A percentile compares a stretch with the other conserved stretches of the same genome.
These are phyloP conservation scores for Ophiocordyceps robertsii DNA, from an alignment of 2,329 filamentous ascomycete species.

Conservation along the genomic window DNA sequence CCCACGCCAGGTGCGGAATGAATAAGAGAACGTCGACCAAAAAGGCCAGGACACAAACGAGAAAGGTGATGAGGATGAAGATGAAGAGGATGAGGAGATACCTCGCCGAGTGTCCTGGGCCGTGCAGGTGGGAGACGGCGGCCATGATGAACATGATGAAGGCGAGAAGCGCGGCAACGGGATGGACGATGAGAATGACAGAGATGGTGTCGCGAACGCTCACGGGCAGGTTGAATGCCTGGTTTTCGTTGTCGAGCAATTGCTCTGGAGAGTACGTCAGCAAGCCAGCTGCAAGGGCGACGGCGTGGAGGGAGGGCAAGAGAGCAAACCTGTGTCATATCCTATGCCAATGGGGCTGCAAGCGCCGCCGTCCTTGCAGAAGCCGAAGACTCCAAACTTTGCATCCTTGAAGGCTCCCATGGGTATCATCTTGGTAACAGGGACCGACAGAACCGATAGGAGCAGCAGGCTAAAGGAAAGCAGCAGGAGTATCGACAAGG, in stretches of 20 bases:
- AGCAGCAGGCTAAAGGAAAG: slow-evolving; percentile 75
- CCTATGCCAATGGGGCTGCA: slow-evolving; percentile 71
- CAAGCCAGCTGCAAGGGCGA: not conserved
- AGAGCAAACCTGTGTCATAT: slow-evolving; percentile 64
- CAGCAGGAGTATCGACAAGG: slow-evolving; percentile 73
- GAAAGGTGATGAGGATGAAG: slow-evolving; percentile 69
- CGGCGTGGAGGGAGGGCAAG: not conserved
- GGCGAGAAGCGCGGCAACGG: slow-evolving; percentile 74
- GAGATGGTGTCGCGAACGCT: slow-evolving; percentile 54
- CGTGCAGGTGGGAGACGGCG: slow-evolving; percentile 70
- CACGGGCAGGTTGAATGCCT: slow-evolving; percentile 42
- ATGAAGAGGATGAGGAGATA: slow-evolving; percentile 80
- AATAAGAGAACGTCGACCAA: slow-evolving; percentile 90
- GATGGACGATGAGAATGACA: slow-evolving; percentile 81
- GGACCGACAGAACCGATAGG: slow-evolving; percentile 80
- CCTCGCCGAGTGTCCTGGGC: slow-evolving; percentile 75
- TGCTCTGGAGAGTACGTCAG: slow-evolving; percentile 6
- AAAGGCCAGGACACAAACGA: slow-evolving; percentile 77
- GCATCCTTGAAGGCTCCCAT: slow-evolving; percentile 64
- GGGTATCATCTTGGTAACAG: slow-evolving; percentile 74
- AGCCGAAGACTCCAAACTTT: slow-evolving; percentile 88
- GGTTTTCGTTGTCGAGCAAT: slow-evolving; percentile 14
- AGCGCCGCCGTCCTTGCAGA: slow-evolving; percentile 46
- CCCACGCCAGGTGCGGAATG: slow-evolving; percentile 86
- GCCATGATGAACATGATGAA: slow-evolving; percentile 75